phyloP scores from a whole-genome alignment of 2,329 filamentous ascomycete genomes.

The Trichoderma oligosporum region DNA sequence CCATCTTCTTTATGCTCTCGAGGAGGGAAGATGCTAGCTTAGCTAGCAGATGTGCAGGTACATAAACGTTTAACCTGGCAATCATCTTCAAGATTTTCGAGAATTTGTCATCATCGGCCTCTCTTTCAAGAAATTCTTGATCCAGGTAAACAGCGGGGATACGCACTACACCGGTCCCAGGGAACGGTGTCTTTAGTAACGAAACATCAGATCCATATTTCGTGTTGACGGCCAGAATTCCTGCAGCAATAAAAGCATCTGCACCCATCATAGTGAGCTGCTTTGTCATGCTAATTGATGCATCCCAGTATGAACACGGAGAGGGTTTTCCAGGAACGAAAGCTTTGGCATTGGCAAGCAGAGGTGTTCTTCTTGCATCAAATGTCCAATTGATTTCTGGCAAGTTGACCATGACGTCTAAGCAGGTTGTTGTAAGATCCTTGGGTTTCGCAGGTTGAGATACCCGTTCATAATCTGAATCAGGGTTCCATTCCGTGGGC shows the following conservation, averaged over 20 bases:
- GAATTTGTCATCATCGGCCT: not conserved
- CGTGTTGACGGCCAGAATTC: conserved; percentile 1
- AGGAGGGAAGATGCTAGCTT: conserved; percentile 1
- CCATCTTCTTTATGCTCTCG: not conserved
- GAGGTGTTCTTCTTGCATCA: too few relatives aligned
- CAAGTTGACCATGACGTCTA: conserved; percentile 3
- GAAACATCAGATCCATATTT: not conserved
- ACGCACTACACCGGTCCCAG: not conserved
- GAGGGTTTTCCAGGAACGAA: not conserved
- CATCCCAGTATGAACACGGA: not conserved
- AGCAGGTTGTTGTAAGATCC: not conserved
- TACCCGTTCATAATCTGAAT: not conserved
- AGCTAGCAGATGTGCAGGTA: not conserved
- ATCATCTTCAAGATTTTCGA: not conserved
- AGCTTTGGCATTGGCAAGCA: too few relatives aligned
- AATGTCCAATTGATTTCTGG: not conserved
- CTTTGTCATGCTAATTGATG: not conserved
- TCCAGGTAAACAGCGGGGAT: conserved; percentile 16
- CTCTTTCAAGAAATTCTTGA: conserved; percentile 15
- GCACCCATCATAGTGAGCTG: not conserved
- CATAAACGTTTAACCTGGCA: not conserved
- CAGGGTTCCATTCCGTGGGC: conserved; percentile 14
- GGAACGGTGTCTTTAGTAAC: not conserved
- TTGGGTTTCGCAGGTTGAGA: not conserved
- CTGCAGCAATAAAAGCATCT: conserved; percentile 9